phyloP scores from a whole-genome alignment of 306 rosid genomes.

The Trifolium fragiferum region DNA sequence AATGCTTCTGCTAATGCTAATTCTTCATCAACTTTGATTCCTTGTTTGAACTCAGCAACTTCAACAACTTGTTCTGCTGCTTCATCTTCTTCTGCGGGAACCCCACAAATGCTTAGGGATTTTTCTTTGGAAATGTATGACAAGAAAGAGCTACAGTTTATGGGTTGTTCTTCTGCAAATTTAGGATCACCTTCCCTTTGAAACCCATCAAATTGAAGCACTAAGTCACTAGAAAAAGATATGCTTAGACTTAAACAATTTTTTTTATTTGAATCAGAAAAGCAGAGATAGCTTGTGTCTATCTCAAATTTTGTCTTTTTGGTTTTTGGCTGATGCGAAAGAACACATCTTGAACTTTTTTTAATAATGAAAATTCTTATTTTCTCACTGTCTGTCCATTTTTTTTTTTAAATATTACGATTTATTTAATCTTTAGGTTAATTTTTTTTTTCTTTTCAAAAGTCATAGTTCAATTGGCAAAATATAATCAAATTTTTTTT shows the following conservation, averaged over 20 bases:
- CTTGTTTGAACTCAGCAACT: constrained; percentile 45
- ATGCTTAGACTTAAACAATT: neutral
- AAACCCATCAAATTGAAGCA: constrained; percentile 45
- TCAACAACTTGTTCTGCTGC: constrained; percentile 24
- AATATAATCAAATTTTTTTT: too few species aligned
- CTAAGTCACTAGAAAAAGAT: neutral
- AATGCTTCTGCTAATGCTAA: constrained; percentile 38
- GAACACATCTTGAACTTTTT: neutral
- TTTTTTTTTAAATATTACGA: too few species aligned
- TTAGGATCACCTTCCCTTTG: constrained; percentile 51
- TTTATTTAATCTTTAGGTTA: too few species aligned
- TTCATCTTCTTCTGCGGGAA: constrained; percentile 10
- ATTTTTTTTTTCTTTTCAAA: too few species aligned
- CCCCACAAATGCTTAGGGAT: constrained; percentile 68
- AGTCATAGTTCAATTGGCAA: too few species aligned
- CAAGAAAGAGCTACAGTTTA: constrained; percentile 78
- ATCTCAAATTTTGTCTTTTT: constrained; percentile 33
- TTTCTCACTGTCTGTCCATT: too few species aligned
- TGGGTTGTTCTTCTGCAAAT: constrained; percentile 53
- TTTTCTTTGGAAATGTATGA: constrained; percentile 71
- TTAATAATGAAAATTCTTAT: too few species aligned
- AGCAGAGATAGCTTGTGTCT: neutral
- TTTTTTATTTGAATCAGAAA: neutral
- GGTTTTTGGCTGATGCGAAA: constrained; percentile 16
- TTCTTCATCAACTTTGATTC: constrained; percentile 54